Percentiles rank a stretch among this genome's conserved stretches.
Conservation (phyloP, 2,329 filamentous ascomycete genomes). For the Microsporum ferrugineum region DNA sequence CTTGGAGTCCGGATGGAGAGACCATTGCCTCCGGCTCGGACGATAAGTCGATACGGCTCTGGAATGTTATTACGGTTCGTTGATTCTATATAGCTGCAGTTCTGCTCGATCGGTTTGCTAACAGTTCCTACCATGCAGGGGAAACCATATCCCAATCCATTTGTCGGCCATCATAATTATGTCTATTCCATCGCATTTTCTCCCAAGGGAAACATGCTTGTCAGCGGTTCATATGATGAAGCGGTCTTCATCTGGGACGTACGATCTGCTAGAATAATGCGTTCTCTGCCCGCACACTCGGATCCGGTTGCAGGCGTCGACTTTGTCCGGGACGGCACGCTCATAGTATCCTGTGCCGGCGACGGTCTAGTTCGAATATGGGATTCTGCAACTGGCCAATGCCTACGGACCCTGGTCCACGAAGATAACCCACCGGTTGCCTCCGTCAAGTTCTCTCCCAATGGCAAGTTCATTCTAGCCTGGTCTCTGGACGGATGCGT, state of each 20-base stretch:
- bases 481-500: conserved; percentile 85
- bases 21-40: conserved; percentile 85
- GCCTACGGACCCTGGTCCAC: conserved; percentile 84
- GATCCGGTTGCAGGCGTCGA: conserved; percentile 91
- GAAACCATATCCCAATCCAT: conserved; percentile 46
- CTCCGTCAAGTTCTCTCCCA: conserved; percentile 83
- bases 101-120: too few species aligned
- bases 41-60: conserved; percentile 89
- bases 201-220: conserved; percentile 96
- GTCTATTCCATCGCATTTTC: conserved; percentile 89
- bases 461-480: conserved; percentile 83
- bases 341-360: conserved; percentile 82
- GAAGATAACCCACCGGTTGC: conserved; percentile 89
- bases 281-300: conserved; percentile 82
- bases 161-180: conserved; percentile 90
- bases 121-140: conserved; percentile 25
- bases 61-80: conserved; percentile 54
- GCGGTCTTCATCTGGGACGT: conserved; percentile 97
- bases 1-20: conserved; percentile 86
- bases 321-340: conserved; percentile 80
- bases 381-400: conserved; percentile 93
- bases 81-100: not conserved
- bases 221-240: conserved; percentile 91
- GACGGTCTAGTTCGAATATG: conserved; percentile 89
- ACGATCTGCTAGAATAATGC: conserved; percentile 73